Conservation (phyloP, 192 early-diverging fungal genomes). For the Mortierella alpina region DNA sequence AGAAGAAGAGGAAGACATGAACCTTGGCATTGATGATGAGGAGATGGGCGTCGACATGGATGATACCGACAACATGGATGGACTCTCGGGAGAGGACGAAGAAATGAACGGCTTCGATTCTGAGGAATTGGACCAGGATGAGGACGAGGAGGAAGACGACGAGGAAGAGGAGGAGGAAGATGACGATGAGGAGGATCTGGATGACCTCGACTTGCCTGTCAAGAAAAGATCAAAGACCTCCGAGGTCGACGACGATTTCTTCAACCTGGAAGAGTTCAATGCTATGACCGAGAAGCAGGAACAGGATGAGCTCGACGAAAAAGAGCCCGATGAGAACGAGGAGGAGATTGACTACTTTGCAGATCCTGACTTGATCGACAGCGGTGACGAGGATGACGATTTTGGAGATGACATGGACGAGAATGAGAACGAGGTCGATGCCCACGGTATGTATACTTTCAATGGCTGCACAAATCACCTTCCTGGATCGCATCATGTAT, state of each 20-base stretch:
- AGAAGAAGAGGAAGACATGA: slow-evolving; percentile 55
- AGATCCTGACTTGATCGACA: slow-evolving; percentile 55
- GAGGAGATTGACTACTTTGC: slow-evolving; percentile 72
- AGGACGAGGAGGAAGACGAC: slow-evolving; percentile 53
- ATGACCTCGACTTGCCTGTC: slow-evolving; percentile 52
- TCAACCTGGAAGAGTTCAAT: slow-evolving; percentile 92
- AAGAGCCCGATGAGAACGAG: slow-evolving; percentile 63
- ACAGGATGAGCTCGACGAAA: slow-evolving; percentile 58
- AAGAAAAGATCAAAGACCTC: slow-evolving; percentile 62
- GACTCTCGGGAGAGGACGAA: slow-evolving; percentile 32
- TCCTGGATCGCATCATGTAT: neutral
- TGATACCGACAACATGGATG: slow-evolving; percentile 56
- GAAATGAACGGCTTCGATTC: slow-evolving; percentile 27
- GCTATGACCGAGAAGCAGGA: slow-evolving; percentile 76
- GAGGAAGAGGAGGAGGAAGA: slow-evolving; percentile 57
- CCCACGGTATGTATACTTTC: slow-evolving; percentile 62
- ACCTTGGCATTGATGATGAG: slow-evolving; percentile 56
- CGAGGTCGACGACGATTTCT: slow-evolving; percentile 93
- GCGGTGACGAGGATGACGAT: slow-evolving; percentile 70
- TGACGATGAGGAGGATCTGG: slow-evolving; percentile 54
- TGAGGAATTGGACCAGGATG: slow-evolving; percentile 51
- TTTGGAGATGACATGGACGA: slow-evolving; percentile 73
- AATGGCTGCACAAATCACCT: slow-evolving; percentile 26
- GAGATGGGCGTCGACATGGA: slow-evolving; percentile 51
- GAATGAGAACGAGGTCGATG: slow-evolving; percentile 69